Evolutionary conservation across 2,329 filamentous ascomycete genomes (phyloP).

Genomic region (Colletotrichum karsti): DNA sequence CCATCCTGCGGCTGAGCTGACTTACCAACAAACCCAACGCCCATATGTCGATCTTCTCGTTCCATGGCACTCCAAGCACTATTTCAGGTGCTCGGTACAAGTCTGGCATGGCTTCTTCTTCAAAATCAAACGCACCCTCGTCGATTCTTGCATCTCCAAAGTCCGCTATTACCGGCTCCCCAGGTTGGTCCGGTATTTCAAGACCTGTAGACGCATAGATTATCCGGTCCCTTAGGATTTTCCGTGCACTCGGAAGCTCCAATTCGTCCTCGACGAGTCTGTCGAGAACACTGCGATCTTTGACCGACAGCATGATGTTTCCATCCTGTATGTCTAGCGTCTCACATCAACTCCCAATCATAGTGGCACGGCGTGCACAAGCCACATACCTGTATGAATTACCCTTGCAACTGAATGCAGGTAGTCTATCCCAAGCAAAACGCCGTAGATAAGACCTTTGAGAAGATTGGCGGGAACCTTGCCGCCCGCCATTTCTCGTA

Average conservation of each 20-base stretch:
- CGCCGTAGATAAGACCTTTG: conserved; percentile 7
- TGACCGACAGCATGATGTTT: conserved; percentile 34
- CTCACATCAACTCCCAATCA: background rate
- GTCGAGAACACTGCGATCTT: conserved; percentile 24
- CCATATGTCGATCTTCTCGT: conserved; percentile 44
- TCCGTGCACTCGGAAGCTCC: conserved; percentile 33
- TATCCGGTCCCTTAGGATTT: conserved; percentile 36
- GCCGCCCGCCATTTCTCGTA: conserved; percentile 23
- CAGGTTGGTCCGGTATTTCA: conserved; percentile 32
- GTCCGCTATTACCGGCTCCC: conserved; percentile 38
- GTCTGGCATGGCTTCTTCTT: conserved; percentile 41
- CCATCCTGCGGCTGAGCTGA: background rate
- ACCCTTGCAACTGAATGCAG: conserved; percentile 19
- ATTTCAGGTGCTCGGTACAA: conserved; percentile 44
- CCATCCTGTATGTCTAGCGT: conserved; percentile 33
- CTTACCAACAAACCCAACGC: conserved; percentile 13
- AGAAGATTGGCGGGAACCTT: conserved; percentile 20
- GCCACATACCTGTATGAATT: conserved; percentile 23
- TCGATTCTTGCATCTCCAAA: conserved; percentile 39
- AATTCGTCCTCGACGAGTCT: conserved; percentile 27
- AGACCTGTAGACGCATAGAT: conserved; percentile 38
- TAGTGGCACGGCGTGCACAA: too few relatives aligned
- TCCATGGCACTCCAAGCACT: conserved; percentile 43
- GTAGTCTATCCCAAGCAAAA: conserved; percentile 16
- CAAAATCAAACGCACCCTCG: conserved; percentile 21